Evolutionary conservation across 441 rosid species (phyloP).

Genomic region (Flueggea neowawraea): DNA sequence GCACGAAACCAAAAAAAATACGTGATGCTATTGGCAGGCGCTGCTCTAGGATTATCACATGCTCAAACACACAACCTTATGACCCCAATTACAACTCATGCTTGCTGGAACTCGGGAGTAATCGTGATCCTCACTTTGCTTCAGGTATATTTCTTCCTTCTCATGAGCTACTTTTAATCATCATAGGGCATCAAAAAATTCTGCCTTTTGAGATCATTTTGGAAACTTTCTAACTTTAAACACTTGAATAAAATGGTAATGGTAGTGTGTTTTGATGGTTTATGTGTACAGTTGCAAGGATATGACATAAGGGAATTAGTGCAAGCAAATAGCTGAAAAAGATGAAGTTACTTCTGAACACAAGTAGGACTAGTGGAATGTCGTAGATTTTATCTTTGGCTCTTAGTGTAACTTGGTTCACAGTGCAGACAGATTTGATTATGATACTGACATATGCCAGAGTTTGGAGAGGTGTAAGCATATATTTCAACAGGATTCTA

Average conservation of each 20-base stretch:
- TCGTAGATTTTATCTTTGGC: not conserved
- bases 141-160: slow-evolving; percentile 46
- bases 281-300: slow-evolving; percentile 44
- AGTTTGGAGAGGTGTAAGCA: too few relatives aligned
- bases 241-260: not conserved
- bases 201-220: not conserved
- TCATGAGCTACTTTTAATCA: not conserved
- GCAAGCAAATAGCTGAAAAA: slow-evolving; percentile 35
- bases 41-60: slow-evolving; percentile 72
- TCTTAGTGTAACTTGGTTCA: not conserved
- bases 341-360: not conserved
- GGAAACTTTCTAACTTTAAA: not conserved
- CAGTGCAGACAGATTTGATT: not conserved
- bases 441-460: too few relatives aligned
- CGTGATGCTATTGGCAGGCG: slow-evolving; percentile 32
- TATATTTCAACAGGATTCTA: too few relatives aligned
- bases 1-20: not conserved
- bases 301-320: slow-evolving; percentile 57
- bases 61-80: slow-evolving; percentile 90
- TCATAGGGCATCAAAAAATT: not conserved
- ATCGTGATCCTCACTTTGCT: slow-evolving; percentile 79
- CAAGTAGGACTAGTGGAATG: not conserved
- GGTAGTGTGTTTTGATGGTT: slow-evolving; percentile 7
- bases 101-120: slow-evolving; percentile 86
- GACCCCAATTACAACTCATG: slow-evolving; percentile 78